Evolutionary conservation across 495 filamentous ascomycete species (phyloP), one percentile per base, ranked within the genome.

Genomic region (Aspergillus carlsbadensis): DNA sequence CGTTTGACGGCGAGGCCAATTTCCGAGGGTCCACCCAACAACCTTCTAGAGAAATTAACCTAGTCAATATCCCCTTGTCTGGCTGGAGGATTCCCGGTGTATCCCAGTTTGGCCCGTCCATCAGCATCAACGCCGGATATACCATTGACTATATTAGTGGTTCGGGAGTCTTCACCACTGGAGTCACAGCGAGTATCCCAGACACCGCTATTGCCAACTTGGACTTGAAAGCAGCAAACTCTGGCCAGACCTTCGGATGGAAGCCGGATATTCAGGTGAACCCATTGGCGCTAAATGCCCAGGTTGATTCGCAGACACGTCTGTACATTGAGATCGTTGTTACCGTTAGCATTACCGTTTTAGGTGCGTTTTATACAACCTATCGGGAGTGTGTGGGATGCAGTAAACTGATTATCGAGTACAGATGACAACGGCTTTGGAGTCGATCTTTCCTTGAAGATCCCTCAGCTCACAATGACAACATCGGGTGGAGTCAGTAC

Each of bases 311-410:
- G 17, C 31, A 48, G 44, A 34, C 54, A 5, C 21, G 22, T 4
- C 43, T 56, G 5, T 56, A 56, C n/a, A 56, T 44, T 6, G 54
- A 56, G 34, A 42, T 56, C 42, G 54, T 44, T n/a, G n/a, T 56
- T 0, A 40, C 54, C 13, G 54, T 49, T 18, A 56, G 54, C 35
- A 13, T 56, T 1, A 49, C 21, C 10, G 34, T 56, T 22, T 14
- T 56, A 8, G 54, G 54, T 56, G 39, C 4, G 6, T 13, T 24
- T 4, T 20, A 29, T 22, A 17, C 7, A 10, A 29, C 11, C 4
- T 33, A 1, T n/a, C 4, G 14, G 10, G 0, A 15, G 13, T 7
- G 4, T n/a, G n/a, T n/a, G n/a, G n/a, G n/a, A n/a, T 29, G 4
- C 10, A 10, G 2, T 14, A 39, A 13, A 15, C 31, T 37, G 33